These are phyloP conservation scores for Lepiota venenata DNA, from an alignment of 768 basidiomycete species.

Conservation along the genomic window DNA sequence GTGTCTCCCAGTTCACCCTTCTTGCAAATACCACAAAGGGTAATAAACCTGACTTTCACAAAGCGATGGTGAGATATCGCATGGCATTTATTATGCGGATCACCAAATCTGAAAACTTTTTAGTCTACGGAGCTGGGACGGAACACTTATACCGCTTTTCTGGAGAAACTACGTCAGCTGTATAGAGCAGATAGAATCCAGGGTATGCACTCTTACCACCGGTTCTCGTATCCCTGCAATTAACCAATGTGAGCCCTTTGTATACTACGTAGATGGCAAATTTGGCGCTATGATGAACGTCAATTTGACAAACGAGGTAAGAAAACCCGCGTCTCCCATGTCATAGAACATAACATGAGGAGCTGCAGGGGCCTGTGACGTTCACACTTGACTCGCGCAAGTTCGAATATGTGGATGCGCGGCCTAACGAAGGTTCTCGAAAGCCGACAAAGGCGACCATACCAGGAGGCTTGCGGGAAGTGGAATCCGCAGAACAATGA, in stretches of 20 bases:
- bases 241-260: constrained; percentile 2
- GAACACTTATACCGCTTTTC: constrained; percentile 67
- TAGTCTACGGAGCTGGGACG: constrained; percentile 68
- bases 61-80: constrained; percentile 69
- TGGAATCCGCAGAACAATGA: neutral
- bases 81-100: neutral
- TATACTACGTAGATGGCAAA: constrained; percentile 61
- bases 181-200: constrained; percentile 79
- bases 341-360: constrained; percentile 30
- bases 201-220: constrained; percentile 42
- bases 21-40: constrained; percentile 86
- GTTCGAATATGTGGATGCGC: constrained; percentile 56
- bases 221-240: neutral
- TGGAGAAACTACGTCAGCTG: constrained; percentile 58
- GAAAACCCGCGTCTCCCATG: constrained; percentile 15
- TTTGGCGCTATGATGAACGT: constrained; percentile 99
- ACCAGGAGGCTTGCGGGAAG: neutral
- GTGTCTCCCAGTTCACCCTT: constrained; percentile 94
- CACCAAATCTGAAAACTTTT: neutral
- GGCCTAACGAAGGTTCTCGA: constrained; percentile 4
- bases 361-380: constrained; percentile 73
- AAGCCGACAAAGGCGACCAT: constrained; percentile 9
- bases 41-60: constrained; percentile 89
- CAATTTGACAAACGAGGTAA: constrained; percentile 80
- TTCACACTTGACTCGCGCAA: constrained; percentile 82